Evolutionary conservation across 1,139 yeast genomes (phyloP), one percentile per base, ranked within the genome.

Genomic region (Geotrichum fermentans): DNA sequence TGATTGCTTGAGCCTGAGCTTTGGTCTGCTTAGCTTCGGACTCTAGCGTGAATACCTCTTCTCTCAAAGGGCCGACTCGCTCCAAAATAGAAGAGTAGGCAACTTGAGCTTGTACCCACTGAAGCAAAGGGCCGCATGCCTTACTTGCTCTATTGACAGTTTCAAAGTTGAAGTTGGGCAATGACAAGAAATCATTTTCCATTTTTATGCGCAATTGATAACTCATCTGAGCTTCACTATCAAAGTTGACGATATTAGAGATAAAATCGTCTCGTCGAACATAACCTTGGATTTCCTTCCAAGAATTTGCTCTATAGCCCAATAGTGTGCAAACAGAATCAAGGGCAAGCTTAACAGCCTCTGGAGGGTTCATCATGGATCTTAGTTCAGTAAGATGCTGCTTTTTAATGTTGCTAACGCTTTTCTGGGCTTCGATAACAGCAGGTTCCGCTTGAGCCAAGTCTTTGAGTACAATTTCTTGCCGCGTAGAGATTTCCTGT

Each of bases 311-410:
- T n/a, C 77, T 72, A 61, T 81, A 83, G 0, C 97, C 97, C 20
- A 92, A 66, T 32, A 92, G 65, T 1, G 78, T 74, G 67, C 97
- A 89, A 0, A 92, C 96, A 1, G 96, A 83, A 58, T 92, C 97
- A 72, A 92, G 70, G 0, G 96, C 82, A 63, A 85, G 67, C 59
- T 87, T 88, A 2, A 92, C 94, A 0, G 94, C 83, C 10, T 80
- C 83, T 0, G 98, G 98, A 0, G 98, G 98, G 55, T 88, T 87
- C 3, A 79, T 67, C 95, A 92, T 85, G 33, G 96, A 83, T 60
- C 96, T 72, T 35, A 92, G 71, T 65, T 92, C 98, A 0, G 95
- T 86, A 40, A 92, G 72, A 60, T 92, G 97, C 55, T 87, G 95
- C 63, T 90, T 92, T 65, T 89, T 89, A 56, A 92, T 92, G 60